phyloP scores from a whole-genome alignment of 2,329 filamentous ascomycete genomes.

The Monilinia aucupariae region DNA sequence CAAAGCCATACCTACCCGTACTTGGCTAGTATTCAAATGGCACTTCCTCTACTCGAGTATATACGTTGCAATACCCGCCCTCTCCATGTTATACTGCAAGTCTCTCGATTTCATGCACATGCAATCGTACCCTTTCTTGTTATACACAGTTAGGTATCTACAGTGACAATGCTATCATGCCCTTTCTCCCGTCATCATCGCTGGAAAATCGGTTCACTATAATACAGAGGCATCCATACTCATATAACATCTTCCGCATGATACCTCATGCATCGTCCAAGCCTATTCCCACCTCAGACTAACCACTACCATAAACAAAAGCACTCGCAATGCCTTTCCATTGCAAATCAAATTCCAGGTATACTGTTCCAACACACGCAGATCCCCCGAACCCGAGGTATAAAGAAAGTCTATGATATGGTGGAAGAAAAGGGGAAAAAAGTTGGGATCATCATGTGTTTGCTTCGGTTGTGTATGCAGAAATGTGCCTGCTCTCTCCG shows the following conservation, averaged over 20 bases:
- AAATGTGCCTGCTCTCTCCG: conserved; percentile 8
- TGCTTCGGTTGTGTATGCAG: neutral
- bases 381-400: conserved; percentile 8
- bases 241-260: conserved; percentile 11
- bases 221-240: conserved; percentile 17
- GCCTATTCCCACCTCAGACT: neutral
- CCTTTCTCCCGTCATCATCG: conserved; percentile 7
- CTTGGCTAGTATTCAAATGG: no score
- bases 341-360: conserved; percentile 10
- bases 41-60: no score
- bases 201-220: conserved; percentile 18
- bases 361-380: conserved; percentile 11
- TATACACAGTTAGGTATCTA: conserved; percentile 23
- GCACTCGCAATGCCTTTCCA: conserved; percentile 9
- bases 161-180: conserved; percentile 14
- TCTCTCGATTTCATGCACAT: neutral
- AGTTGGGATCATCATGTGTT: neutral
- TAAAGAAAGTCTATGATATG: conserved; percentile 20
- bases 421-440: conserved; percentile 1
- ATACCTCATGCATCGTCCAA: conserved; percentile 6
- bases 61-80: no score
- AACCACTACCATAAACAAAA: conserved; percentile 9
- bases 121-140: conserved; percentile 16
- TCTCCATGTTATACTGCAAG: no score
- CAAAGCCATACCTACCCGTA: no score